Evolutionary conservation across 805 yeast species (phyloP), one percentile per base, ranked within the genome.

Genomic region (Schwanniomyces pseudopolymorphus): DNA sequence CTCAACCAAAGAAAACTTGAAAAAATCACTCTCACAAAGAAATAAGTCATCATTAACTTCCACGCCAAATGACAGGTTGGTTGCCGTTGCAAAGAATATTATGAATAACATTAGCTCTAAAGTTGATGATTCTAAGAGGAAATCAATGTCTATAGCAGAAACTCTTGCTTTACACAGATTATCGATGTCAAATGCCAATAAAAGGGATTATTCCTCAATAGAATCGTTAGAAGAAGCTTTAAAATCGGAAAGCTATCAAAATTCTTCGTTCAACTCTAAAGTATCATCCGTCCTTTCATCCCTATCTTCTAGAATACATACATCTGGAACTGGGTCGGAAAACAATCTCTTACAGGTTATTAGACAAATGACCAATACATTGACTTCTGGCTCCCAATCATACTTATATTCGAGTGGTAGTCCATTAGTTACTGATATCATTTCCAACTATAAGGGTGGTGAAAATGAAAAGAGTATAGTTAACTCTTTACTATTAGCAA

Each of bases 121-220:
- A 21, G 20, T 28, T n/a, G 47, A 44, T 28, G 53, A 40, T 14
- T 25, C 47, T 3, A 44, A 44, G 28, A 57, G 45, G 19, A 66
- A 67, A 33, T 55, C 72, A 1, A 57, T 80, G 24, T 77, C 85
- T 1, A 80, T 81, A 42, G 85, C 86, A 0, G 84, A 81, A 52
- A 79, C 85, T 2, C 61, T 81, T 51, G 86, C 86, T 0, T 54
- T 78, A 44, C 78, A 78, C 49, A 61, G 84, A 33, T 70, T 78
- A 3, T 66, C 72, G 8, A 74, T 77, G 77, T 58, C 61, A 1
- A 62, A 54, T 3, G 56, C 55, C 0, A 53, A 62, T 4, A 56
- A 58, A 36, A 53, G 66, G 31, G 66, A 66, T 45, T 64, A 64
- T 45, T 57, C 68, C 0, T 43, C 63, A 8, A 59, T 63, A 14